Percentiles rank a stretch among this genome's conserved stretches.
Evolutionary conservation across 2,329 filamentous ascomycete genomes (phyloP).

Genomic region (Fusarium paranaense): DNA sequence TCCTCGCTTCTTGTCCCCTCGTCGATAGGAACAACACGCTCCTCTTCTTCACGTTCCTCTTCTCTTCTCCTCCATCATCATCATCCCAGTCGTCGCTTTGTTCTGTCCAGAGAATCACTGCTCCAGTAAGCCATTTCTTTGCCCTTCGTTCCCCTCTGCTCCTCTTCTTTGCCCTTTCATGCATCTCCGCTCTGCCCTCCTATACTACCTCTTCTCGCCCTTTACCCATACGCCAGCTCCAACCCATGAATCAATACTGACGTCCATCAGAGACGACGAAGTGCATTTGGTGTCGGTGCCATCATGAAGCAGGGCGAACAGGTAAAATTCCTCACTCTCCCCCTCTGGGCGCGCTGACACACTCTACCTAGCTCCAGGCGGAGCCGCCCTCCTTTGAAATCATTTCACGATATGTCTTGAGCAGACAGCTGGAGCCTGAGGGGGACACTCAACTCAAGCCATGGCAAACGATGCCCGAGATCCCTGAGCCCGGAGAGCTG

Average conservation of each 20-base stretch:
- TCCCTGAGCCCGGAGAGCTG: slow-evolving; percentile 42
- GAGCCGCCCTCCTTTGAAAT: slow-evolving; percentile 8
- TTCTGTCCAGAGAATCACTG: not conserved
- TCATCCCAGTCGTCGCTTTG: not conserved
- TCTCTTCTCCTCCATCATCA: not conserved
- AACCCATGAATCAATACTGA: not conserved
- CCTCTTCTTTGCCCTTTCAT: not conserved
- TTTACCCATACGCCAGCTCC: not conserved
- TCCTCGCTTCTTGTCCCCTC: not conserved
- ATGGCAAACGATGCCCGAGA: slow-evolving; percentile 37
- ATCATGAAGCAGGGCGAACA: slow-evolving; percentile 4
- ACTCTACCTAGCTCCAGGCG: not conserved
- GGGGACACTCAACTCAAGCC: not conserved
- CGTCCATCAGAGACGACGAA: not conserved
- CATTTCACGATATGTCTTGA: slow-evolving; percentile 20
- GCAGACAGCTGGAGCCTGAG: not conserved
- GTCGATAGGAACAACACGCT: not conserved
- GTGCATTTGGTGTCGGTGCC: not conserved
- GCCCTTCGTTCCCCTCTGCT: not conserved
- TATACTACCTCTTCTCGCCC: not conserved
- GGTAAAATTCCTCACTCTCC: not conserved
- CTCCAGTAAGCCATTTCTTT: not conserved
- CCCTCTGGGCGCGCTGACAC: not conserved
- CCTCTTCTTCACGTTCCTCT: not conserved
- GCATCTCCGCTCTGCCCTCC: not conserved